Evolutionary conservation across 345 rosid genomes (phyloP), one percentile per base, ranked within the genome.

Genomic region (Conringia planisiliqua): DNA sequence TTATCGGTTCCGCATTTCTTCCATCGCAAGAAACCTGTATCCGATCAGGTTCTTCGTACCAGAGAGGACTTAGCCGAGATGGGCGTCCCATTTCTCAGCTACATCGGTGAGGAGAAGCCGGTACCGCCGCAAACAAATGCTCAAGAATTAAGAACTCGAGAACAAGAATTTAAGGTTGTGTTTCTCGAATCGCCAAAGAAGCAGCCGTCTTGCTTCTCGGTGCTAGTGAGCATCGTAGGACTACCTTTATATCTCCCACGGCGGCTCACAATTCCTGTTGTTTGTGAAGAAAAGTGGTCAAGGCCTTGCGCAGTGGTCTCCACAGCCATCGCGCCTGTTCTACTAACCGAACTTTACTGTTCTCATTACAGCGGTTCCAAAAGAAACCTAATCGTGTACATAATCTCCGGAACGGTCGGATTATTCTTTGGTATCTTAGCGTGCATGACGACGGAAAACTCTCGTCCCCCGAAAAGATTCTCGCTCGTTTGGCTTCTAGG

Each of bases 221-320:
- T 70, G 73, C 27, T 79, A 3, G 9, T 86, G 5, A 39, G 48
- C 42, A 65, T 88, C 66, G 69, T 91, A 40, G 87, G 87, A 65
- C 71, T 87, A 77, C 99, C 97, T 6, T 86, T 95, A 26, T 85
- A 64, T 44, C 73, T 95, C 39, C 96, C 97, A 4, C 78, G 97
- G 58, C 84, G 99, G 70, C 78, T 95, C 75, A 95, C 99, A 7
- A 92, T 92, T 66, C 99, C 97, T 4, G 82, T 87, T n/a, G 80
- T 81, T 30, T 63, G 79, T 44, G 85, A 90, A 70, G 76, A 84
- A 33, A 82, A 74, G 78, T 95, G 99, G 99, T 90, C 92, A 7
- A 86, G 87, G 71, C 89, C 91, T 75, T 61, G 79, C 18, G 92
- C 92, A 0, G 88, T 87, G 29, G 72, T 78, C 48, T 88, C 96